Evolutionary conservation across 768 basidiomycete species (phyloP).

Genomic region (Mycena floridula): DNA sequence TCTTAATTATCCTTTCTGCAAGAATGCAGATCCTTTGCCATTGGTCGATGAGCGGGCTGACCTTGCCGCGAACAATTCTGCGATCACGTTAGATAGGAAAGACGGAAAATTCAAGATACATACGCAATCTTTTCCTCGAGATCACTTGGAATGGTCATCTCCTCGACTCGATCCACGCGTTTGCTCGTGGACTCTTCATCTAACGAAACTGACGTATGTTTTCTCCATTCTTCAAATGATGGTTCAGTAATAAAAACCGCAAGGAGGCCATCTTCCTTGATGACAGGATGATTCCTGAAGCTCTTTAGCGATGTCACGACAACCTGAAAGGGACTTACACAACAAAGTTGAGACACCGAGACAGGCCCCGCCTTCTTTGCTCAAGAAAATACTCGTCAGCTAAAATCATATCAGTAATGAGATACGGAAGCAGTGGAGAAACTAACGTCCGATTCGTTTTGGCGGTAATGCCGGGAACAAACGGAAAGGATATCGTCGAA

Average conservation of each 20-base stretch:
- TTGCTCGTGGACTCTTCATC: conserved; percentile 87
- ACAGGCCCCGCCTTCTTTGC: conserved; percentile 82
- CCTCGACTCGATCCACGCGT: conserved; percentile 73
- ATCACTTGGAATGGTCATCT: conserved; percentile 91
- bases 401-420: conserved; percentile 18
- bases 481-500: conserved; percentile 89
- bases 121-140: conserved; percentile 85
- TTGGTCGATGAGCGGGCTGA: conserved; percentile 77
- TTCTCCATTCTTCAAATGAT: conserved; percentile 86
- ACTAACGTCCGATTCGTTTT: conserved; percentile 85
- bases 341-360: conserved; percentile 73
- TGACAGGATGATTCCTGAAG: conserved; percentile 83
- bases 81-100: conserved; percentile 5
- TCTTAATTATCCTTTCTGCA: conserved; percentile 81
- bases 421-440: neutral
- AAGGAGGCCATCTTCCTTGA: conserved; percentile 83
- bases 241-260: conserved; percentile 77
- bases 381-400: conserved; percentile 91
- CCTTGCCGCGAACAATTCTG: conserved; percentile 70
- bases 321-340: conserved; percentile 40
- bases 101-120: conserved; percentile 13
- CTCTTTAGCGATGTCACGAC: neutral
- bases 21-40: conserved; percentile 90
- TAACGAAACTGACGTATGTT: conserved; percentile 64
- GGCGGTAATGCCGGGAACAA: conserved; percentile 84